Evolutionary conservation across 2,329 filamentous ascomycete species (phyloP).

Genomic region (Tolypocladium guangdongense): DNA sequence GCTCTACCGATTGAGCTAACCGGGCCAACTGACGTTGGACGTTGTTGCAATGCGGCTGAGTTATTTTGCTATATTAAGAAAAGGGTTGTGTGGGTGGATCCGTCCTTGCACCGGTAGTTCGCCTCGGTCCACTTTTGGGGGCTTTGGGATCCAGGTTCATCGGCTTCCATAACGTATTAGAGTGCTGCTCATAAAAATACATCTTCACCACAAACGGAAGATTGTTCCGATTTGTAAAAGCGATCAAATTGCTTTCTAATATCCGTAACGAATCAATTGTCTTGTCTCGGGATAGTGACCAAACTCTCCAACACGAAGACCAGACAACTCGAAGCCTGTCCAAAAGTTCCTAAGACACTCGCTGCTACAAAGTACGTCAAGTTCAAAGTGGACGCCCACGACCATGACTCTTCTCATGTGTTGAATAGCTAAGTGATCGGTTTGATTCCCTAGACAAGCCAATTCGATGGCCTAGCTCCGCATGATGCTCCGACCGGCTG

Average conservation of each 20-base stretch:
- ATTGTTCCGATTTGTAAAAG: no score
- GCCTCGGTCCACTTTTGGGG: neutral
- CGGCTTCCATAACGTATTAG: neutral
- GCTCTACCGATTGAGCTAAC: slow-evolving; percentile 46
- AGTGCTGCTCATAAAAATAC: neutral
- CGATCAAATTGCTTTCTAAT: no score
- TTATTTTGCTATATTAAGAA: neutral
- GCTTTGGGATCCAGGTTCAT: neutral
- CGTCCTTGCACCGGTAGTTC: no score
- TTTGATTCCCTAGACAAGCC: neutral
- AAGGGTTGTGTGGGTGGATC: neutral
- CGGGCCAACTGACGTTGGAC: slow-evolving; percentile 14
- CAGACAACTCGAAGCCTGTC: neutral
- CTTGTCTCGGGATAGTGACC: no score
- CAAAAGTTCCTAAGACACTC: neutral
- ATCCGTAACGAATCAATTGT: neutral
- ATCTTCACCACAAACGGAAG: neutral
- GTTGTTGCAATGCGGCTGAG: neutral
- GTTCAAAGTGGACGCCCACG: no score
- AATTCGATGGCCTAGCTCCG: neutral
- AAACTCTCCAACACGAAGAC: no score
- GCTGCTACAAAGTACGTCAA: no score
- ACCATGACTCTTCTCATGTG: no score
- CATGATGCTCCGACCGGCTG: neutral
- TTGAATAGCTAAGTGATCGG: no score